Base-by-base conservation (phyloP, 768 basidiomycete species). In the Neoboletus magnificus region DNA sequence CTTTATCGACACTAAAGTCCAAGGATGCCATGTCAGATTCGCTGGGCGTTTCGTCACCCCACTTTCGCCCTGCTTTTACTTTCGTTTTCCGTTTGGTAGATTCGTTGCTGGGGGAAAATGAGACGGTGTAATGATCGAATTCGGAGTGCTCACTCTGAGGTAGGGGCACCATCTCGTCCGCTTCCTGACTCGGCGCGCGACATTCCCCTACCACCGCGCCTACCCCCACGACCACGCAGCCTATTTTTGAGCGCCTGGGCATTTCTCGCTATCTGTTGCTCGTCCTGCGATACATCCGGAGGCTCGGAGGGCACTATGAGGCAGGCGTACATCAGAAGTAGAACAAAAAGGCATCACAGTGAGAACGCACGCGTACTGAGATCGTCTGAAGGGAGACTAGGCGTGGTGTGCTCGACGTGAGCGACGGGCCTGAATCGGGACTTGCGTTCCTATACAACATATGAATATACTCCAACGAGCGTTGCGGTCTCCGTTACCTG, bases 21-120 rank as follows among this genome's bases (percentile, higher is more conserved):
- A 98, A 81, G 40, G 89, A 86, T 6, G 88, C 92, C 91, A 98
- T 96, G 60, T 98, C 97, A 16, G 81, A 79, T 60, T 92, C 91
- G 11, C 85, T 86, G 4, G 89, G 86, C 2, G 80, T 79, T 60
- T 85, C 82, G 64, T 96, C 84, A 23, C 87, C 93, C 97, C 97
- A 99, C 74, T 93, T 98, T 30, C 97, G 86, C 70, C 88, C 87
- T 15, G 76, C 64, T 73, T 94, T 93, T 4, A 80, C 69, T 52
- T 87, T 86, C 0, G 78, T 66, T 62, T 87, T 89, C 59, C 79
- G 76, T 62, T 84, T 89, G 27, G 76, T 60, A 25, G 82, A 76
- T 18, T 81, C 79, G 64, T 85, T 88, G 48, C 90, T 86, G 67
- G 82, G 88, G 16, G 22, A 15, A 16, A 12, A 49, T 45, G 25